Conservation (phyloP, 2,329 filamentous ascomycete genomes). For the Fusarium praegraminearum region DNA sequence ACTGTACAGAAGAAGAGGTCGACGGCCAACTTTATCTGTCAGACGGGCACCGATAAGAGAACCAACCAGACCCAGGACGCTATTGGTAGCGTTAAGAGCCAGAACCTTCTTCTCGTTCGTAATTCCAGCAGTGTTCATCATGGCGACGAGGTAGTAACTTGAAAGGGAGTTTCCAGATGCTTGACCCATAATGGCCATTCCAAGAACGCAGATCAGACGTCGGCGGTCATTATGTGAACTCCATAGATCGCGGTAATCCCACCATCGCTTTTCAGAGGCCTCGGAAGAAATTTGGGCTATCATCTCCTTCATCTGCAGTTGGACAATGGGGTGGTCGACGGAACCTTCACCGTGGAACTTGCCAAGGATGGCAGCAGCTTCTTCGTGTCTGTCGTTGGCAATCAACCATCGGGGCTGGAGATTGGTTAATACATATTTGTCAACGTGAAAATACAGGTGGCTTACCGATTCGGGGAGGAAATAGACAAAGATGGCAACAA, state of each 20-base stretch:
- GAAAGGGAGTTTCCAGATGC: conserved; percentile 63
- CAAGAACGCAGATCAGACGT: conserved; percentile 64
- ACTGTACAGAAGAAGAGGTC: conserved; percentile 62
- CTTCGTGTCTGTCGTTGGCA: conserved; percentile 53
- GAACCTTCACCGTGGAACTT: conserved; percentile 52
- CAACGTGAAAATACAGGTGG: accelerated
- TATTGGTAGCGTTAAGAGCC: conserved; percentile 63
- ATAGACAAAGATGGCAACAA: conserved; percentile 51
- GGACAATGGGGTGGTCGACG: conserved; percentile 53
- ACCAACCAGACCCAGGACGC: conserved; percentile 57
- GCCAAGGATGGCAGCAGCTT: conserved; percentile 53
- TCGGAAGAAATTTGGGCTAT: conserved; percentile 55
- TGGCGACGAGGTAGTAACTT: conserved; percentile 67
- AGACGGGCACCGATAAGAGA: conserved; percentile 60
- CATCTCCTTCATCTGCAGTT: conserved; percentile 57
- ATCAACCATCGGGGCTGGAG: conserved; percentile 55
- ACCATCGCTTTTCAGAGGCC: conserved; percentile 64
- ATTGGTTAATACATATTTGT: neutral
- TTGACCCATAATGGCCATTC: conserved; percentile 67
- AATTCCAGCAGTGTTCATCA: conserved; percentile 48
- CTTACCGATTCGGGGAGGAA: conserved; percentile 56
- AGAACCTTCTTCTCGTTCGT: conserved; percentile 57
- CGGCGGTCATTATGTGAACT: conserved; percentile 61
- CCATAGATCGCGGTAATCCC: conserved; percentile 66
- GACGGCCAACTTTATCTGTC: conserved; percentile 59